Evolutionary conservation across 1,284 basidiomycete genomes (phyloP).

Genomic region (Trichosporon faecale): DNA sequence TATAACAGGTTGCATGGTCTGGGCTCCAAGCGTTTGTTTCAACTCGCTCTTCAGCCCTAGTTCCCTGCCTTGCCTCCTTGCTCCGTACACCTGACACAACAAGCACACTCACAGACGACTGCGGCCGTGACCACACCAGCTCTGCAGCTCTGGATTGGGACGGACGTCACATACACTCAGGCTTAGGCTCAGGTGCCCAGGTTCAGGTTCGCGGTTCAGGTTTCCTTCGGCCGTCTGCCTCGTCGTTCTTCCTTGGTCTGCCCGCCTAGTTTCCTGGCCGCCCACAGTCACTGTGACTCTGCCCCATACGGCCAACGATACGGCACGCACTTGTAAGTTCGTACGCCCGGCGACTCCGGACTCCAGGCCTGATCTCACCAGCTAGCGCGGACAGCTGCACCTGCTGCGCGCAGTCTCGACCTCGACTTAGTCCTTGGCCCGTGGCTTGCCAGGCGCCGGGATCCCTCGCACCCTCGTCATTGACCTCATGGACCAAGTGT

Average conservation of each 20-base stretch:
- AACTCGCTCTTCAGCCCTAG: neutral
- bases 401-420: neutral
- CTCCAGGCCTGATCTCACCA: neutral
- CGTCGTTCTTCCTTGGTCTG: neutral
- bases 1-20: neutral
- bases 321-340: constrained; percentile 1
- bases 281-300: neutral
- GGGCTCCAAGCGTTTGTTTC: neutral
- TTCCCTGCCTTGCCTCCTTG: constrained; percentile 25
- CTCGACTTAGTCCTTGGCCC: neutral
- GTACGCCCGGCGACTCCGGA: constrained; percentile 6
- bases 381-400: neutral
- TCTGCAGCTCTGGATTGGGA: neutral
- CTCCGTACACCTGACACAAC: constrained; percentile 16
- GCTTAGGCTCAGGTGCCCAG: constrained; percentile 1
- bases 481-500: constrained; percentile 1
- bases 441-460: neutral
- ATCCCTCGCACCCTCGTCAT: constrained; percentile 7
- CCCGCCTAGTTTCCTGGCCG: neutral
- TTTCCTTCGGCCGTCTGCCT: neutral
- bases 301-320: constrained; percentile 4
- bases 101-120: neutral
- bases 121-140: constrained; percentile 1
- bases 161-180: neutral
- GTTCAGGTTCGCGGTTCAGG: constrained; percentile 4